Evolutionary conservation across 192 early-diverging fungal genomes (phyloP).

Genomic region (Coemansia umbellata): DNA sequence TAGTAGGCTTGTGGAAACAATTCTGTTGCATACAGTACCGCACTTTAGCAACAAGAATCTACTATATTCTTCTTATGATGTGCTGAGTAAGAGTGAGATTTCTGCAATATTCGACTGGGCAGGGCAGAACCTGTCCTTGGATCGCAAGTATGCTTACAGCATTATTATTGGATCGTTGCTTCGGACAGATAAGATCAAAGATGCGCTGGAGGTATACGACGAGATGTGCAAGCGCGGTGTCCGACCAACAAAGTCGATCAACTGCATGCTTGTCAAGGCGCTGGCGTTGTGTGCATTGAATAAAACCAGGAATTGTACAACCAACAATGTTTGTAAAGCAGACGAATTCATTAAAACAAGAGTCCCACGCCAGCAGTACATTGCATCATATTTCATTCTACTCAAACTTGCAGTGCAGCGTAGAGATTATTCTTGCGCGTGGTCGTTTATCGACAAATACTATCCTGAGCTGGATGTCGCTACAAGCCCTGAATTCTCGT

Average conservation of each 20-base stretch:
- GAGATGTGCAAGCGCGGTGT: slow-evolving; percentile 15
- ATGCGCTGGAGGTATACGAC: slow-evolving; percentile 27
- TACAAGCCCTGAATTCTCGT: not conserved
- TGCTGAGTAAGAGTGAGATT: slow-evolving; percentile 1
- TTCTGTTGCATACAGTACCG: slow-evolving; percentile 15
- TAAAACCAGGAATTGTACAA: not conserved
- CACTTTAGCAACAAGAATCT: not conserved
- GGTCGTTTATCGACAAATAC: slow-evolving; percentile 17
- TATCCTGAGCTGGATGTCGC: slow-evolving; percentile 12
- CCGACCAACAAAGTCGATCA: slow-evolving; percentile 28
- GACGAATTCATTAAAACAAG: slow-evolving; percentile 10
- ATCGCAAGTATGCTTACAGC: slow-evolving; percentile 10
- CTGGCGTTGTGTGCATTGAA: not conserved
- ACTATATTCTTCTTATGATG: not conserved
- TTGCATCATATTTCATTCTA: slow-evolving; percentile 10
- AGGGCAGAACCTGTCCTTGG: slow-evolving; percentile 5
- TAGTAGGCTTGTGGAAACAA: slow-evolving; percentile 24
- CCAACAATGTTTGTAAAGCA: not conserved
- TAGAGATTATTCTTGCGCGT: slow-evolving; percentile 7
- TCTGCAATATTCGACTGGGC: slow-evolving; percentile 15
- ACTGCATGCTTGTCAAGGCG: slow-evolving; percentile 35
- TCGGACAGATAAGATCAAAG: not conserved
- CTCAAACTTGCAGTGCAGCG: slow-evolving; percentile 12
- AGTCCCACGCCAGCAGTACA: slow-evolving; percentile 31
- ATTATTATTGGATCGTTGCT: slow-evolving; percentile 23